phyloP scores from a whole-genome alignment of 2,329 filamentous ascomycete genomes.

The Xylaria sp. region DNA sequence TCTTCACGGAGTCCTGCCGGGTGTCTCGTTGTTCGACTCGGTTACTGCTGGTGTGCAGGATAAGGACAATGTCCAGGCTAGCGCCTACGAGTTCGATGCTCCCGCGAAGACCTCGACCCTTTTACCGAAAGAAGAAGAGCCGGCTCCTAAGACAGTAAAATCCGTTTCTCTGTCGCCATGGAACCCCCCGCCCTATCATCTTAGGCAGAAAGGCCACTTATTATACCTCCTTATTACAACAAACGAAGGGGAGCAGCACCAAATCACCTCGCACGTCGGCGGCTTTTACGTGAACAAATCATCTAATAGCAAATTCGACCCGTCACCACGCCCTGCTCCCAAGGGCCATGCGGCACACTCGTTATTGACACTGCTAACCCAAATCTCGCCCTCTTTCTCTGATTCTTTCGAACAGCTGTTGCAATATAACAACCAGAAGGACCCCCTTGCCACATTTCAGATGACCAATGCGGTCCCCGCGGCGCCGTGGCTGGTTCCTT shows the following conservation, averaged over 20 bases:
- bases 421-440: constrained; percentile 80
- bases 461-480: constrained; percentile 93
- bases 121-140: constrained; percentile 66
- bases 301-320: constrained; percentile 93
- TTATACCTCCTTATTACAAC: constrained; percentile 88
- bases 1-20: constrained; percentile 82
- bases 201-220: constrained; percentile 88
- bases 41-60: constrained; percentile 55
- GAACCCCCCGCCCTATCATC: constrained; percentile 93
- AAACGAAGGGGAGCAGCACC: constrained; percentile 91
- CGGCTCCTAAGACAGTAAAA: constrained; percentile 88
- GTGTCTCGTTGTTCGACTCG: constrained; percentile 83
- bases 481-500: constrained; percentile 86
- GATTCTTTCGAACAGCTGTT: constrained; percentile 76
- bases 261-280: constrained; percentile 90
- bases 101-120: constrained; percentile 70
- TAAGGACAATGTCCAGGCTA: constrained; percentile 42
- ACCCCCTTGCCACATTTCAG: constrained; percentile 90
- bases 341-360: constrained; percentile 85
- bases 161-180: constrained; percentile 85
- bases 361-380: constrained; percentile 74
- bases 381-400: constrained; percentile 83
- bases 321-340: constrained; percentile 74
- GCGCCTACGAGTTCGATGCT: constrained; percentile 73
- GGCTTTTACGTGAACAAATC: constrained; percentile 98